Percentiles rank a stretch among this genome's conserved stretches.
Evolutionary conservation across 352 stramenopile genomes (phyloP).

Genomic region (Halophytophthora batemanensis): DNA sequence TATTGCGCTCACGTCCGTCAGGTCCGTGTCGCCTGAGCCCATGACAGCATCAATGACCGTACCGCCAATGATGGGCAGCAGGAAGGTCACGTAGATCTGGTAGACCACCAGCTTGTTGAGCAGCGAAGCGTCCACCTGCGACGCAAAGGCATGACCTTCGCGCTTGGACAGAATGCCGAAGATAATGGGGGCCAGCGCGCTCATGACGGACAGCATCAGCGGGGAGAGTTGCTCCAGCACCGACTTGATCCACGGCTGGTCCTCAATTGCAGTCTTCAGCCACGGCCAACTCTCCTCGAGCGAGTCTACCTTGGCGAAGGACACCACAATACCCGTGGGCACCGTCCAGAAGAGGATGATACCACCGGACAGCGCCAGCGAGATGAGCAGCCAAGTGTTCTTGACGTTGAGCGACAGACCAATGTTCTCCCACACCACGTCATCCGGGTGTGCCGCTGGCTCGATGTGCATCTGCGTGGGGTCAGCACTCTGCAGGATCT

Average conservation of each 20-base stretch:
- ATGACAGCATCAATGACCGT: constrained; percentile 73
- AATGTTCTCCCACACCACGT: constrained; percentile 82
- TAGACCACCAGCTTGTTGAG: constrained; percentile 83
- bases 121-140: constrained; percentile 62
- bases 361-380: constrained; percentile 43
- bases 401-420: constrained; percentile 75
- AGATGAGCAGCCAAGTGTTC: constrained; percentile 68
- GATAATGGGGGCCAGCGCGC: constrained; percentile 75
- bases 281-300: constrained; percentile 48
- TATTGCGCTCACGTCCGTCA: constrained; percentile 41
- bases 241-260: constrained; percentile 70
- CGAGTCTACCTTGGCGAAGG: constrained; percentile 61
- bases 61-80: constrained; percentile 82
- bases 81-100: constrained; percentile 78
- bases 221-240: constrained; percentile 76
- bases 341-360: constrained; percentile 87
- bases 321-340: constrained; percentile 73
- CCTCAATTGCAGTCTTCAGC: constrained; percentile 36
- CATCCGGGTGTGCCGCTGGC: constrained; percentile 52
- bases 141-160: constrained; percentile 68
- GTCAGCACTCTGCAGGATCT: constrained; percentile 73
- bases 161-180: constrained; percentile 78
- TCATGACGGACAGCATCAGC: constrained; percentile 79
- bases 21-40: constrained; percentile 39
- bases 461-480: constrained; percentile 73